Evolutionary conservation across 208 protist species (phyloP), one percentile per base, ranked within the genome.

Genomic region (Tritrichomonas musculus): DNA sequence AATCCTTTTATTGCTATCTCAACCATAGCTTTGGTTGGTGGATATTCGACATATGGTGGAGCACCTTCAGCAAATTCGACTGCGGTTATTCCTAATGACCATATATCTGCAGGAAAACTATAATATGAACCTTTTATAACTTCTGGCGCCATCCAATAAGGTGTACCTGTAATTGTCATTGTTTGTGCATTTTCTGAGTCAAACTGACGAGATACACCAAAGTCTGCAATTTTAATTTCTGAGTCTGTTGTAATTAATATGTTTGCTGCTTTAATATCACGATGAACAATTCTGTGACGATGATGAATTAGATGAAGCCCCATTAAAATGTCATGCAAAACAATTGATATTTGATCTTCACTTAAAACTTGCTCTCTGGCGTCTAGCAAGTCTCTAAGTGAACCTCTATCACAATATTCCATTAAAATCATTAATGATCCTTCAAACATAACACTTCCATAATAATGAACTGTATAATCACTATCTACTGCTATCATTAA

Each of bases 221-320:
- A 95, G 75, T 95, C 95, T 39, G 95, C 93, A 27, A 95, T 73
- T 75, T 94, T 94, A 33, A 80, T 65, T 41, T 25, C 2, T 14
- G 94, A 94, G 0, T 94, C 13, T 1, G 65, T 49, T 9, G 66
- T 93, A 17, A 95, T 49, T 49, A 93, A 80, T 30, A 72, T 88
- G 41, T 94, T 94, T n/a, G 92, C 92, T 39, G 94, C 95, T 94
- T 98, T 98, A 77, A 98, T 97, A 94, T 98, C 98, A 39, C 97
- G 94, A 92, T 98, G 97, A 47, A 98, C 96, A 93, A 97, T 49
- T 53, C 44, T 25, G 17, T 88, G 41, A 27, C 44, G 25, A 22
- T 44, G 53, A 57, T 88, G 77, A 30, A 88, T 8, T 9, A 88
- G n/a, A 14, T 57, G 44, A 39, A 88, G 44, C 1, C 47, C 77